Conservation (phyloP, 176 grass and related monocot genomes). For the Phragmites australis region DNA sequence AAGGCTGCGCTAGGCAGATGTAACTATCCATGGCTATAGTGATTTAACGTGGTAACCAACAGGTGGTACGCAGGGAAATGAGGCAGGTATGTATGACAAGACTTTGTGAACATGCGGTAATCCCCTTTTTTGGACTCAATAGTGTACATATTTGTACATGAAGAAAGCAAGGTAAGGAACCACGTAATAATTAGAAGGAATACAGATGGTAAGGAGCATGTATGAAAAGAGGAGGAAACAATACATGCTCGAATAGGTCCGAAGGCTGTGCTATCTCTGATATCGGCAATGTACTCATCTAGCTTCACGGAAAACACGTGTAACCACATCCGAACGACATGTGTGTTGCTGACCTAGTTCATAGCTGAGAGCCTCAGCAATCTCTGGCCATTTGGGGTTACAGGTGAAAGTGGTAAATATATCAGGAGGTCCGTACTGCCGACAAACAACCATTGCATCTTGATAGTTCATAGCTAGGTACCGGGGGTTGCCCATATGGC, state of each 20-base stretch:
- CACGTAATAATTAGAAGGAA: background rate
- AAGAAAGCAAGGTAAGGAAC: background rate
- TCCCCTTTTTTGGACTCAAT: slow-evolving; percentile 3
- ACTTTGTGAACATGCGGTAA: background rate
- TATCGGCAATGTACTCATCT: background rate
- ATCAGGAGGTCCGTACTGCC: background rate
- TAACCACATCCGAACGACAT: background rate
- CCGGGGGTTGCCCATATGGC: background rate
- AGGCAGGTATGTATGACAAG: no score
- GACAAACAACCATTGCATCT: background rate
- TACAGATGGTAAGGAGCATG: no score
- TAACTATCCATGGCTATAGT: no score
- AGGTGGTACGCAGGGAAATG: no score
- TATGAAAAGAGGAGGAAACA: no score
- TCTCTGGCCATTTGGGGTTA: slow-evolving; percentile 1
- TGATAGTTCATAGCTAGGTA: background rate
- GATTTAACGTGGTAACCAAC: no score
- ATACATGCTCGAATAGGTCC: background rate
- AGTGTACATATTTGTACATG: background rate
- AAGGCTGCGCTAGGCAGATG: no score
- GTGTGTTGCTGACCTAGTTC: background rate
- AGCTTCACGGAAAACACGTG: background rate
- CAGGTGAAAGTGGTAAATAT: background rate
- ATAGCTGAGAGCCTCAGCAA: background rate
- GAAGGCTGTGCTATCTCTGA: background rate